phyloP scores from a whole-genome alignment of 257 asterid genomes.

The Solanum neorickii region DNA sequence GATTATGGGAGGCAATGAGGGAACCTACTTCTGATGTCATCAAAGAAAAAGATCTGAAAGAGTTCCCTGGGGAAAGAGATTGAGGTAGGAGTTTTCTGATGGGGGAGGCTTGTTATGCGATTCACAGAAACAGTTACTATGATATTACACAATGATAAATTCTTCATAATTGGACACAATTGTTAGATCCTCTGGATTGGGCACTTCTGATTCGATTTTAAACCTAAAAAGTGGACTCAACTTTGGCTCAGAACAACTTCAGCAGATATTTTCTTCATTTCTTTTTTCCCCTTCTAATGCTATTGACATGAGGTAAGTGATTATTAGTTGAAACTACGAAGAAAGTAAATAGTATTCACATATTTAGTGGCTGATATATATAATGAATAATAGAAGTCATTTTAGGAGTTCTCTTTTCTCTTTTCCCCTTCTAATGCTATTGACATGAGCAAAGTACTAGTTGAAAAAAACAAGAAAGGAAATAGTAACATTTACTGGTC shows the following conservation, averaged over 20 bases:
- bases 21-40: background rate
- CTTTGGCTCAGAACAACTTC: background rate
- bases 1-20: background rate
- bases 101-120: background rate
- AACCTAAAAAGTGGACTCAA: background rate
- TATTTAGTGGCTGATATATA: background rate
- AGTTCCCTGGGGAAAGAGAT: background rate
- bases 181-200: background rate
- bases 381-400: background rate
- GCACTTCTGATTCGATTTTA: background rate
- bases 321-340: background rate
- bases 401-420: background rate
- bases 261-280: background rate
- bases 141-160: background rate
- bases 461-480: background rate
- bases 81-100: background rate
- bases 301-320: background rate
- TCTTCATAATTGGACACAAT: background rate
- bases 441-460: background rate
- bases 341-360: background rate
- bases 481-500: background rate
- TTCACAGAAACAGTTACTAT: background rate
- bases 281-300: background rate
- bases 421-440: background rate
- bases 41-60: background rate